Percentiles rank a stretch among this genome's conserved stretches.
Evolutionary conservation across 2,329 filamentous ascomycete genomes (phyloP).

Genomic region (Botryotinia convoluta): DNA sequence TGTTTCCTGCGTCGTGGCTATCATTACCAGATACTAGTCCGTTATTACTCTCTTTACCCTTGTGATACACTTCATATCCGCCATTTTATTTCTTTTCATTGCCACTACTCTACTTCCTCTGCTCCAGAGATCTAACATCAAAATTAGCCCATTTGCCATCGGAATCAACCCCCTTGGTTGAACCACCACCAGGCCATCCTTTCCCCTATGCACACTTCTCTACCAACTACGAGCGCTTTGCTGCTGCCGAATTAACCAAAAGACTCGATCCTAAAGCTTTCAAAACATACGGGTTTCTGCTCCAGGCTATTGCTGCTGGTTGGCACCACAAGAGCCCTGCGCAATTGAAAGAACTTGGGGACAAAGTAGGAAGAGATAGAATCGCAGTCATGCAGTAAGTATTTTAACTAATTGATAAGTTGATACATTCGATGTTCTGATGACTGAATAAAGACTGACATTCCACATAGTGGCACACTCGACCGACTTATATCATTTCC

Average conservation of each 20-base stretch:
- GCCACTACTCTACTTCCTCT: slow-evolving; percentile 68
- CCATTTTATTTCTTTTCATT: slow-evolving; percentile 41
- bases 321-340: slow-evolving; percentile 73
- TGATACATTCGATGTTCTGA: neutral
- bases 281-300: slow-evolving; percentile 64
- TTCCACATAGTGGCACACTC: slow-evolving; percentile 49
- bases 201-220: slow-evolving; percentile 55
- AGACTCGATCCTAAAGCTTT: slow-evolving; percentile 59
- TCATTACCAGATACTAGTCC: slow-evolving; percentile 53
- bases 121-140: neutral
- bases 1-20: slow-evolving; percentile 68
- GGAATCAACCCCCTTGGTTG: slow-evolving; percentile 41
- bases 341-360: slow-evolving; percentile 64
- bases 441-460: neutral
- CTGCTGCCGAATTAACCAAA: slow-evolving; percentile 76
- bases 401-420: neutral
- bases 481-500: slow-evolving; percentile 76
- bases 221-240: slow-evolving; percentile 78
- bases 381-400: slow-evolving; percentile 68
- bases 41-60: slow-evolving; percentile 46
- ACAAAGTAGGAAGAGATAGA: slow-evolving; percentile 66
- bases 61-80: slow-evolving; percentile 37
- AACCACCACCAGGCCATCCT: slow-evolving; percentile 36
- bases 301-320: slow-evolving; percentile 74
- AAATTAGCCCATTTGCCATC: slow-evolving; percentile 43